These are phyloP conservation scores for Pleurotus giganteus DNA, from an alignment of 768 basidiomycete species.

Conservation along the genomic window DNA sequence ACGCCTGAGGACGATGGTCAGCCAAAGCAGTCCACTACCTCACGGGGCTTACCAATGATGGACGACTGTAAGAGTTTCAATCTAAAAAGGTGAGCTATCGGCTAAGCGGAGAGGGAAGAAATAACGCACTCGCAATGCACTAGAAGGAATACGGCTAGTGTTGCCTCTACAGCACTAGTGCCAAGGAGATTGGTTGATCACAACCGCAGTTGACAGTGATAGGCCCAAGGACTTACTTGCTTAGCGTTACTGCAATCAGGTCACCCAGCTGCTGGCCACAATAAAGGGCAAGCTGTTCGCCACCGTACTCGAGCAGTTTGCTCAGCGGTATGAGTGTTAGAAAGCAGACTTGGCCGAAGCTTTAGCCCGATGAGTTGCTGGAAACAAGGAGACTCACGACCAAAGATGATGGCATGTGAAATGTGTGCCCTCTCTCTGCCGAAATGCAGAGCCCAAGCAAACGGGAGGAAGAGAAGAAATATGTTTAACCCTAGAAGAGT, in stretches of 20 bases:
- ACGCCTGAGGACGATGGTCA: no score
- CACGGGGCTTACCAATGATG: constrained; percentile 54
- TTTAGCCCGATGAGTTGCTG: constrained; percentile 1
- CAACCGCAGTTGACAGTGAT: background rate
- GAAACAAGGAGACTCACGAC: constrained; percentile 31
- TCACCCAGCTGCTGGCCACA: constrained; percentile 64
- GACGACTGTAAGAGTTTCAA: constrained; percentile 67
- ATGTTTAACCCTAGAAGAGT: constrained; percentile 50
- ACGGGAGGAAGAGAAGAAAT: constrained; percentile 55
- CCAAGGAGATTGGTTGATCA: background rate
- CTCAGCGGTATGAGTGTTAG: constrained; percentile 66
- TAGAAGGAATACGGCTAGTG: constrained; percentile 65
- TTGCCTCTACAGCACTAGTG: constrained; percentile 64
- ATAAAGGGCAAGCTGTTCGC: constrained; percentile 54
- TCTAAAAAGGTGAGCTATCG: constrained; percentile 25
- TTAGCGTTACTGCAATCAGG: constrained; percentile 57
- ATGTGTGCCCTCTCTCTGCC: constrained; percentile 22
- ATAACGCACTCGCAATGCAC: constrained; percentile 62
- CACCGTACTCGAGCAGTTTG: constrained; percentile 63
- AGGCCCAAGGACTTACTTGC: constrained; percentile 47
- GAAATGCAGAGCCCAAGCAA: constrained; percentile 63
- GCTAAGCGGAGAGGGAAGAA: background rate
- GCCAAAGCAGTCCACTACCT: no score
- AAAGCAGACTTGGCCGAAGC: constrained; percentile 50
- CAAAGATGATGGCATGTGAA: constrained; percentile 35